Evolutionary conservation across 345 rosid genomes (phyloP).

Genomic region (Hirschfeldia incana): DNA sequence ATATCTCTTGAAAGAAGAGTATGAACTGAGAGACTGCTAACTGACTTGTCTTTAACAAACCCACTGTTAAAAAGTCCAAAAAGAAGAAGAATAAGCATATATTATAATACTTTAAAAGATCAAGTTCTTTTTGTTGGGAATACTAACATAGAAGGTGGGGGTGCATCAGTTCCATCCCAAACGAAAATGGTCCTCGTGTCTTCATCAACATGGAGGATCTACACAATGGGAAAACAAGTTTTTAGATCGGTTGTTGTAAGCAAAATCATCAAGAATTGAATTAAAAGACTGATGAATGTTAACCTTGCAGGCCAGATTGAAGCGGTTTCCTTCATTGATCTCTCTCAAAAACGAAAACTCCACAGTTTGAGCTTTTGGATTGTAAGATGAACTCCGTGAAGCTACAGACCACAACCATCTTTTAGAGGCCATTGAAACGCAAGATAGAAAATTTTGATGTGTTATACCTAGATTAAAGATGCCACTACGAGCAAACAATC

Average conservation of each 20-base stretch:
- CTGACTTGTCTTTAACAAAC: background rate
- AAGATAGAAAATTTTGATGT: no score
- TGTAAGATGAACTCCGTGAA: slow-evolving; percentile 12
- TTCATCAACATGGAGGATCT: slow-evolving; percentile 63
- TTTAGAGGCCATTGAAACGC: background rate
- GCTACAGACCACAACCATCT: slow-evolving; percentile 1
- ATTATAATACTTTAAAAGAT: background rate
- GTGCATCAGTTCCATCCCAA: slow-evolving; percentile 92
- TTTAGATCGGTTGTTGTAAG: slow-evolving; percentile 3
- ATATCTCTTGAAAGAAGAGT: slow-evolving; percentile 54
- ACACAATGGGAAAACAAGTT: slow-evolving; percentile 20
- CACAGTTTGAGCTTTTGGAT: background rate
- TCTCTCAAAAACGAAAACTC: slow-evolving; percentile 54
- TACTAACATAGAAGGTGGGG: slow-evolving; percentile 37
- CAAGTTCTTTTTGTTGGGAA: background rate
- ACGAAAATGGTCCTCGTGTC: slow-evolving; percentile 48
- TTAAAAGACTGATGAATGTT: background rate
- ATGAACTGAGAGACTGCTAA: slow-evolving; percentile 31
- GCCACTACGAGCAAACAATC: slow-evolving; percentile 42
- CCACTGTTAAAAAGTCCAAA: slow-evolving; percentile 15
- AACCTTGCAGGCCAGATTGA: slow-evolving; percentile 63
- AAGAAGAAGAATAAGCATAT: background rate
- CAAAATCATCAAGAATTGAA: background rate
- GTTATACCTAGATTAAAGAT: slow-evolving; percentile 48
- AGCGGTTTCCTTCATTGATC: slow-evolving; percentile 50